Evolutionary conservation across 441 rosid species (phyloP).

Genomic region (Gossypium gossypioides): DNA sequence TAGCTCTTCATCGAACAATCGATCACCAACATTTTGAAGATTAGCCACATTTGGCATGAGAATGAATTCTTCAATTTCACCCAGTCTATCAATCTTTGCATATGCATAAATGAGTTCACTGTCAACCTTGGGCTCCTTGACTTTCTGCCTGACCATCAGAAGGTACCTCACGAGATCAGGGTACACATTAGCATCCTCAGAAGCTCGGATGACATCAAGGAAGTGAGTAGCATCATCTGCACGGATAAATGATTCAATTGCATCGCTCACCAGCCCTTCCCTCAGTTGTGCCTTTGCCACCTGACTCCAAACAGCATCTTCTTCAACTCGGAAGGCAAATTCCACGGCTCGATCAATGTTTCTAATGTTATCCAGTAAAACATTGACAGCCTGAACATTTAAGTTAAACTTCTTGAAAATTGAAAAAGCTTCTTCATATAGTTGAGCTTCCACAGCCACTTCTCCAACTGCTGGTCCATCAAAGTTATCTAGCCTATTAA

Average conservation of each 20-base stretch:
- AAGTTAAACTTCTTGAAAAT: constrained; percentile 93
- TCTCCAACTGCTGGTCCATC: constrained; percentile 99
- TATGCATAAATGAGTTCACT: constrained; percentile 97
- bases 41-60: constrained; percentile 98
- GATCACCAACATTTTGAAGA: constrained; percentile 87
- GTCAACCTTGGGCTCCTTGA: constrained; percentile 96
- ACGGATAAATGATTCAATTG: constrained; percentile 92
- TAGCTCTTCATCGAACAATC: constrained; percentile 72
- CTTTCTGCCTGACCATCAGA: constrained; percentile 92
- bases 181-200: constrained; percentile 81
- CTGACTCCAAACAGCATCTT: constrained; percentile 96
- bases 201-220: constrained; percentile 73
- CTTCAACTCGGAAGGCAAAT: constrained; percentile 96
- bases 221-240: constrained; percentile 96
- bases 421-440: constrained; percentile 87
- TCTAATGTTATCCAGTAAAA: constrained; percentile 65
- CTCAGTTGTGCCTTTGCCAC: constrained; percentile 93
- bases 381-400: constrained; percentile 92
- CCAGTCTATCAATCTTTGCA: constrained; percentile 91
- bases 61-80: constrained; percentile 93
- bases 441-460: constrained; percentile 88
- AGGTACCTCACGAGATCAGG: constrained; percentile 93
- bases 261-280: constrained; percentile 91
- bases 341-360: constrained; percentile 95
- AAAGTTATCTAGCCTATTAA: constrained; percentile 91